Evolutionary conservation across 2,329 filamentous ascomycete genomes (phyloP), one percentile per base, ranked within the genome.

Genomic region (Penicillium psychrosexuale): DNA sequence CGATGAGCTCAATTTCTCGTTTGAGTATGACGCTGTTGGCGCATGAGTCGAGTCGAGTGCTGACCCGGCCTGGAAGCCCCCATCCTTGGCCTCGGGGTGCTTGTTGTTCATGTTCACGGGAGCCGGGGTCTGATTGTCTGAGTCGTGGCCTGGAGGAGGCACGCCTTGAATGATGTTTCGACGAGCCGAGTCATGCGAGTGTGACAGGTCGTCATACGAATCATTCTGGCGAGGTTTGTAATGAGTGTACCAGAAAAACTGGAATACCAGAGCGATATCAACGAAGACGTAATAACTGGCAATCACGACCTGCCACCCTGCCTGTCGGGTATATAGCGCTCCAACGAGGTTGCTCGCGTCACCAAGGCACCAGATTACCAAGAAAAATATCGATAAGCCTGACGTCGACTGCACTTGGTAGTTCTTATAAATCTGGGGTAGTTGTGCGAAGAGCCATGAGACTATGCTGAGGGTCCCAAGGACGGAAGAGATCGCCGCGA

Each of bases 401-500:
- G 84, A 84, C 0, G 85, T 86, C 12, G 84, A 87, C 64, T 84
- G 79, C 19, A 86, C 69, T 49, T 77, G 77, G 66, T 84, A 83
- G 66, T 88, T 88, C 74, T 87, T 87, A 73, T 83, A 85, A 59
- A 88, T 86, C 65, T 88, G 85, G 1, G 85, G 85, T 28, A 88
- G 74, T 68, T 88, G 85, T 12, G 85, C 85, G 66, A 87, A 88
- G 2, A 88, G 78, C 85, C 85, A 88, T 40, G 84, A 82, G 47
- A 85, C 62, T 57, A 88, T 88, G 64, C 84, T 87, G 57, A 84
- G 73, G 0, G 77, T 79, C 19, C 85, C 85, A 50, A 87, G 76
- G 3, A 80, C 58, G 6, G 82, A 84, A 22, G 85, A 88, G 54
- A 85, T 59, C 56, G 87, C 77, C 22, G 84, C 84, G 51, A 87